Evolutionary conservation across 2,329 filamentous ascomycete species (phyloP).

Genomic region (Diaporthe longicolla): DNA sequence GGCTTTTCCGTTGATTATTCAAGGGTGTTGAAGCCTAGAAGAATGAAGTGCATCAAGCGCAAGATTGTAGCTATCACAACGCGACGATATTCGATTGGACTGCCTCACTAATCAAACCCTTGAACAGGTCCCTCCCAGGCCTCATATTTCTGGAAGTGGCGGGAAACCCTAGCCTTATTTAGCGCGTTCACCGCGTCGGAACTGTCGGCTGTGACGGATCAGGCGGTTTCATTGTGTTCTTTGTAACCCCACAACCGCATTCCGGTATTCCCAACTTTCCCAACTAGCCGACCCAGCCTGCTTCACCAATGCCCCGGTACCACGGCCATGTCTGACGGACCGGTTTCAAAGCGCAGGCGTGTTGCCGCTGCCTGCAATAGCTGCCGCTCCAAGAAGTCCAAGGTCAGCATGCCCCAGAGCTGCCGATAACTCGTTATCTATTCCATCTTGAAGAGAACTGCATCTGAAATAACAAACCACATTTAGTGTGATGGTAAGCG

Average conservation of each 20-base stretch:
- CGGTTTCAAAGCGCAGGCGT: slow-evolving; percentile 11
- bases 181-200: background rate
- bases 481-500: slow-evolving; percentile 43
- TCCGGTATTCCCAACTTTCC: background rate
- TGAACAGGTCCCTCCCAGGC: no score
- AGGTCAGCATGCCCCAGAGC: background rate
- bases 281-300: background rate
- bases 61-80: no score
- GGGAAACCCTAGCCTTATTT: no score
- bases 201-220: slow-evolving; percentile 7
- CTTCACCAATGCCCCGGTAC: background rate
- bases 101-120: no score
- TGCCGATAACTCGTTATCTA: no score
- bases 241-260: background rate
- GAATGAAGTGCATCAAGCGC: no score
- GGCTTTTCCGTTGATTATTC: no score
- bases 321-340: background rate
- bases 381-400: slow-evolving; percentile 24
- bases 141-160: no score
- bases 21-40: no score
- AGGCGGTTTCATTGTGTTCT: background rate
- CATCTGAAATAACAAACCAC: background rate
- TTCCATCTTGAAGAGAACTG: background rate
- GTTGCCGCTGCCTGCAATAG: background rate
- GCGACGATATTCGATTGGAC: no score